Conservation (phyloP, 129 eudicot genomes). For the Artemisia tridentata region DNA sequence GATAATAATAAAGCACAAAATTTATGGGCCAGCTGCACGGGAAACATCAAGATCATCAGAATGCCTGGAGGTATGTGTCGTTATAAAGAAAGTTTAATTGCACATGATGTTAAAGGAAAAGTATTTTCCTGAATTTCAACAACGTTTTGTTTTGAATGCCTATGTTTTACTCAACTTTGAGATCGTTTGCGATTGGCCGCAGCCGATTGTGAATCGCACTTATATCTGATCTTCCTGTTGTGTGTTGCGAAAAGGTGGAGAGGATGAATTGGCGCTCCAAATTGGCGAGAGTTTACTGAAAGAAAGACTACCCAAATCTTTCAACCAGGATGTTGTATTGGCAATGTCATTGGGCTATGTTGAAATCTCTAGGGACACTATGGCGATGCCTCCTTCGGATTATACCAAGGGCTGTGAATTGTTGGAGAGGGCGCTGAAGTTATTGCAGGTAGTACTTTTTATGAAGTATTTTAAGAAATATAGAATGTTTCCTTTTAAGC, state of each 20-base stretch:
- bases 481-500: neutral
- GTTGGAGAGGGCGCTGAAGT: slow-evolving; percentile 80
- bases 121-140: too few relatives aligned
- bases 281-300: slow-evolving; percentile 79
- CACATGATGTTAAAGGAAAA: too few relatives aligned
- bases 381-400: slow-evolving; percentile 90
- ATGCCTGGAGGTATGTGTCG: too few relatives aligned
- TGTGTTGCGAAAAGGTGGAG: slow-evolving; percentile 92
- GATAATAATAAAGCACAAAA: too few relatives aligned
- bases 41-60: too few relatives aligned
- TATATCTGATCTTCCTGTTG: too few relatives aligned
- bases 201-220: too few relatives aligned
- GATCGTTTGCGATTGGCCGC: too few relatives aligned
- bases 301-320: slow-evolving; percentile 83
- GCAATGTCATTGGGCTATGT: slow-evolving; percentile 95
- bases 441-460: slow-evolving; percentile 60
- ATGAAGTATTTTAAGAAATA: neutral
- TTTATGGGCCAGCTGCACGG: too few relatives aligned
- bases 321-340: slow-evolving; percentile 93
- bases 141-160: too few relatives aligned
- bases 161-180: too few relatives aligned
- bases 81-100: too few relatives aligned
- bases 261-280: slow-evolving; percentile 75
- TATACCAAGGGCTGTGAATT: slow-evolving; percentile 79
- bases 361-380: slow-evolving; percentile 81